Percentiles rank a stretch among this genome's conserved stretches.
Evolutionary conservation across 1,284 basidiomycete species (phyloP).

Genomic region (Cutaneotrichosporon cyanovorans): DNA sequence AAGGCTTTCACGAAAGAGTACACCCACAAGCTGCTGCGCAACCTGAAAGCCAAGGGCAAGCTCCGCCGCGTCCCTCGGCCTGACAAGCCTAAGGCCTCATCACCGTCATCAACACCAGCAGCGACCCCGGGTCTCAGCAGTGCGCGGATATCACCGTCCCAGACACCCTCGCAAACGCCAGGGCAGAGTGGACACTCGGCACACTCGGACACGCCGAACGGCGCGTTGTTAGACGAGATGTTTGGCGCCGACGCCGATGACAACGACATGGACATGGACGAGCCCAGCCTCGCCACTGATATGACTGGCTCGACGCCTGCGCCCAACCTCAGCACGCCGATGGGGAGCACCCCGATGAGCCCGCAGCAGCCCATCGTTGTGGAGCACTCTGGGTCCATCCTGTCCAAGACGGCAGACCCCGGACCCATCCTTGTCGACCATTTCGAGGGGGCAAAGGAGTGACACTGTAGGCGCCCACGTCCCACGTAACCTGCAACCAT

Average conservation of each 20-base stretch:
- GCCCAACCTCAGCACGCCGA: constrained; percentile 1
- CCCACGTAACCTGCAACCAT: not conserved
- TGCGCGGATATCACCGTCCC: not conserved
- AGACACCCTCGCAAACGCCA: not conserved
- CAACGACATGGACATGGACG: not conserved
- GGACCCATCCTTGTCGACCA: constrained; percentile 15
- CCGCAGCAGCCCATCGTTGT: constrained; percentile 8
- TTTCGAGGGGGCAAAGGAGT: constrained; percentile 4
- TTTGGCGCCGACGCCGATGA: constrained; percentile 15
- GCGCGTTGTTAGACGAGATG: constrained; percentile 15
- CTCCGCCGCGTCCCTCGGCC: constrained; percentile 9
- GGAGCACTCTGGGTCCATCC: constrained; percentile 8
- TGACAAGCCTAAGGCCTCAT: not conserved
- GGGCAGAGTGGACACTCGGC: not conserved
- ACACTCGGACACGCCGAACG: not conserved
- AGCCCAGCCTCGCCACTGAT: constrained; percentile 1
- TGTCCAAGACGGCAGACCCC: not conserved
- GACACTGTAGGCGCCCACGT: not conserved
- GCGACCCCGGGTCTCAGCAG: not conserved
- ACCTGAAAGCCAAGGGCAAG: constrained; percentile 42
- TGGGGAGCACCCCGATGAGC: not conserved
- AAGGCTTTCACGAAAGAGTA: constrained; percentile 91
- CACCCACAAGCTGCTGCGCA: constrained; percentile 45
- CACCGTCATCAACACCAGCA: not conserved
- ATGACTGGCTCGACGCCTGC: not conserved